Evolutionary conservation across 495 filamentous ascomycete genomes (phyloP).

Genomic region (Aspergillus affinis): DNA sequence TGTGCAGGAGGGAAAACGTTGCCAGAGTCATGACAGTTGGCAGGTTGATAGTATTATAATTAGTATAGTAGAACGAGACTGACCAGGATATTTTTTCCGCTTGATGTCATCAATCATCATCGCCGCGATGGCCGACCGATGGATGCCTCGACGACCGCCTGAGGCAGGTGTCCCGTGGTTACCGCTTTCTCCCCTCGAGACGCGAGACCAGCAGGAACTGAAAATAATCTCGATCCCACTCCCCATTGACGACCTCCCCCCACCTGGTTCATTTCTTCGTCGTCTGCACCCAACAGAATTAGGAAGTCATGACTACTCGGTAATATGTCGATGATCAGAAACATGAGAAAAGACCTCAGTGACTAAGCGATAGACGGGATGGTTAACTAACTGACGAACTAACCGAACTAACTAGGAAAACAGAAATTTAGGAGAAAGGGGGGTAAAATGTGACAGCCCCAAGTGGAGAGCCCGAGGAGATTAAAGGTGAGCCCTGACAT

Average conservation of each 20-base stretch:
- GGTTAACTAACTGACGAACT: too few species aligned
- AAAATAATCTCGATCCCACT: too few species aligned
- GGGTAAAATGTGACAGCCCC: neutral
- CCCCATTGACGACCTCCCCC: too few species aligned
- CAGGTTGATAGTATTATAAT: too few species aligned
- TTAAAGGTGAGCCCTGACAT: neutral
- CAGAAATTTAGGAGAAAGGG: too few species aligned
- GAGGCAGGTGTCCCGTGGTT: constrained; percentile 1
- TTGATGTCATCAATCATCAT: neutral
- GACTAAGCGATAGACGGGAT: too few species aligned
- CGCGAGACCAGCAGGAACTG: neutral
- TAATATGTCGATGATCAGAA: neutral
- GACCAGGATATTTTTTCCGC: too few species aligned
- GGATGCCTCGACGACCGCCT: too few species aligned
- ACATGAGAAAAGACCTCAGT: too few species aligned
- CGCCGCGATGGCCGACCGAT: too few species aligned
- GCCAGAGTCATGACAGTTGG: neutral
- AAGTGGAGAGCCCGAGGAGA: neutral
- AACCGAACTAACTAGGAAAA: too few species aligned
- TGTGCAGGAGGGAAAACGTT: constrained; percentile 7
- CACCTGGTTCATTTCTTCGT: neutral
- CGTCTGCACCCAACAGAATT: constrained; percentile 4
- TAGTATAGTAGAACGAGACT: too few species aligned
- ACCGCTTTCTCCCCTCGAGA: neutral
- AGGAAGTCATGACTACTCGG: constrained; percentile 3